Percentiles rank a stretch among this genome's conserved stretches.
phyloP scores from a whole-genome alignment of 73 alveolate species.

The Paramecium octaurelia region DNA sequence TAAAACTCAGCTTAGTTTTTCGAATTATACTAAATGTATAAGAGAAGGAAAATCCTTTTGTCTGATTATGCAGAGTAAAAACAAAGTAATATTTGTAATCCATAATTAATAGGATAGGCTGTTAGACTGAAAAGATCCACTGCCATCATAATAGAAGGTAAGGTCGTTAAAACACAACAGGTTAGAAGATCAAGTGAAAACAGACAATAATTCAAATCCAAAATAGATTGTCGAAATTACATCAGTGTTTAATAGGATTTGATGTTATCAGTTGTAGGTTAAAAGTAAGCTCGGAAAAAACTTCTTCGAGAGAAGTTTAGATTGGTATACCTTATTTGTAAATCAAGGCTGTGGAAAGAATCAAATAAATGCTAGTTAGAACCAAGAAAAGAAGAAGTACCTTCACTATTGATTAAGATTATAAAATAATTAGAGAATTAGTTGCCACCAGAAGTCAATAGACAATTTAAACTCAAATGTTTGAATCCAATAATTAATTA shows the following conservation, averaged over 20 bases:
- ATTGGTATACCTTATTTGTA: neutral
- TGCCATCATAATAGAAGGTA: neutral
- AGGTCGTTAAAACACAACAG: neutral
- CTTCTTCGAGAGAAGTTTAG: neutral
- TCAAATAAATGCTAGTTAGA: neutral
- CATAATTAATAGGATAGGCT: neutral
- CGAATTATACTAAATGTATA: neutral
- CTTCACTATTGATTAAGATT: neutral
- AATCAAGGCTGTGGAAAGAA: slow-evolving; percentile 5
- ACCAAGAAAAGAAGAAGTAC: neutral
- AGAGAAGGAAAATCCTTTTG: neutral
- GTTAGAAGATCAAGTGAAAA: neutral
- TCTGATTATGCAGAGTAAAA: neutral
- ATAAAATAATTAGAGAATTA: neutral
- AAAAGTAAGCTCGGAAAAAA: neutral
- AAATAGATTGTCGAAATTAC: slow-evolving; percentile 15
- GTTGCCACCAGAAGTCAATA: neutral
- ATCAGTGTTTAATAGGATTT: slow-evolving; percentile 16
- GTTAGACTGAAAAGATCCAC: neutral
- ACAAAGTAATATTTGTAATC: neutral
- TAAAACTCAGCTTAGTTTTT: neutral
- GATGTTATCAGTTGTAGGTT: neutral
- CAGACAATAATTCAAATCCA: neutral
- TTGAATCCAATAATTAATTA: neutral
- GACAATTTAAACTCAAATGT: neutral